phyloP scores from a whole-genome alignment of 176 grass and related monocot species.

The Phragmites australis region DNA sequence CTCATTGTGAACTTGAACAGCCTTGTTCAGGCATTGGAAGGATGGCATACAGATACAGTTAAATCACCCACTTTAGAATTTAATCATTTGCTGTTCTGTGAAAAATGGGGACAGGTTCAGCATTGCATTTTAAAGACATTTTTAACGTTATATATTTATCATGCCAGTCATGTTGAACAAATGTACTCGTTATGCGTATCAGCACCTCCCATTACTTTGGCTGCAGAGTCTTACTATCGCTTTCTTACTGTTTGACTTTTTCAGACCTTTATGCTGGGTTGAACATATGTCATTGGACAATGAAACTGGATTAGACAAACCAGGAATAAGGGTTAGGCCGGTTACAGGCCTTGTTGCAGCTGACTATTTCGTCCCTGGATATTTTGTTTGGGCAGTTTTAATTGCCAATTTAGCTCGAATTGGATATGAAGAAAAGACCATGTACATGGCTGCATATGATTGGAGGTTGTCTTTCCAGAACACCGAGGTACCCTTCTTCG shows the following conservation, averaged over 20 bases:
- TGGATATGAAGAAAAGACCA: slow-evolving; percentile 98
- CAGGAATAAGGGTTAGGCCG: slow-evolving; percentile 82
- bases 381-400: slow-evolving; percentile 99
- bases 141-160: neutral
- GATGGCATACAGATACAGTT: neutral
- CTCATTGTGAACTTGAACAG: neutral
- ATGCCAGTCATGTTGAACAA: neutral
- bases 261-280: slow-evolving; percentile 94
- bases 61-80: neutral
- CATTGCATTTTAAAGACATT: neutral
- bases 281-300: slow-evolving; percentile 99
- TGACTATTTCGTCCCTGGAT: slow-evolving; percentile 99
- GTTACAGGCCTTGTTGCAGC: slow-evolving; percentile 95
- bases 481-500: slow-evolving; percentile 68
- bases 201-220: slow-evolving; percentile 5
- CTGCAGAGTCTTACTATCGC: neutral
- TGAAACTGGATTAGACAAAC: slow-evolving; percentile 93
- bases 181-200: neutral
- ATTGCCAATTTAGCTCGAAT: slow-evolving; percentile 98
- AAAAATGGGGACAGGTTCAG: neutral
- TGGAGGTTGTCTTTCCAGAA: slow-evolving; percentile 99
- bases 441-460: slow-evolving; percentile 99
- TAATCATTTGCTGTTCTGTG: neutral
- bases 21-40: neutral
- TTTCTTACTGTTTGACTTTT: slow-evolving; percentile 34